These are phyloP conservation scores for Arthroderma sp. DNA, from an alignment of 2,329 filamentous ascomycete species.

Conservation along the genomic window DNA sequence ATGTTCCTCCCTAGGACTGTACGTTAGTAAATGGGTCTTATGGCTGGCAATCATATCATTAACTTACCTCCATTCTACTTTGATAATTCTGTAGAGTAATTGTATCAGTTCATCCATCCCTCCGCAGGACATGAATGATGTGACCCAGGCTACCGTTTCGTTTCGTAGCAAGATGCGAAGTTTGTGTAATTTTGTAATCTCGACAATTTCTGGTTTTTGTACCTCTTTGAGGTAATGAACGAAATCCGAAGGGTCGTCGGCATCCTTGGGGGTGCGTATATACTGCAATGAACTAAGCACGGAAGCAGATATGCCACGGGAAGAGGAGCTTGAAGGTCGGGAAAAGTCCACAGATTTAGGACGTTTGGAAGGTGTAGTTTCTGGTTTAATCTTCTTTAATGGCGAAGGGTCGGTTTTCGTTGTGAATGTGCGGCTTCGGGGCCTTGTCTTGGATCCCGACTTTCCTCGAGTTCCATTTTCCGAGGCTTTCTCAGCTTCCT, in stretches of 20 bases:
- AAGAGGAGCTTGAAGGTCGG: slow-evolving; percentile 49
- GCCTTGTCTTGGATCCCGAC: slow-evolving; percentile 37
- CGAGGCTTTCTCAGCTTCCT: slow-evolving; percentile 29
- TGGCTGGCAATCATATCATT: slow-evolving; percentile 21
- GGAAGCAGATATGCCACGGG: slow-evolving; percentile 43
- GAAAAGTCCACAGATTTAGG: slow-evolving; percentile 62
- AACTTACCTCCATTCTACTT: slow-evolving; percentile 78
- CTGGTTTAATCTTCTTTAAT: slow-evolving; percentile 61
- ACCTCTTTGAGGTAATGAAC: slow-evolving; percentile 73
- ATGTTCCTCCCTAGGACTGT: slow-evolving; percentile 64
- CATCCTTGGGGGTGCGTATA: slow-evolving; percentile 46
- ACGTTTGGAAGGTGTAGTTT: slow-evolving; percentile 52
- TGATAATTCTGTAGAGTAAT: slow-evolving; percentile 81
- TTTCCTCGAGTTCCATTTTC: slow-evolving; percentile 28
- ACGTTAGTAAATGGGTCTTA: not conserved
- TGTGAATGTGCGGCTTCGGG: slow-evolving; percentile 66
- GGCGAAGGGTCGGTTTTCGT: slow-evolving; percentile 59
- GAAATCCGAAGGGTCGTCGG: slow-evolving; percentile 69
- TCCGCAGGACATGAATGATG: slow-evolving; percentile 75
- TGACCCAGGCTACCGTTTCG: slow-evolving; percentile 91
- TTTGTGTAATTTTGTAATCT: slow-evolving; percentile 93
- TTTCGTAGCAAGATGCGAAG: slow-evolving; percentile 78
- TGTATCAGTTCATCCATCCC: slow-evolving; percentile 87
- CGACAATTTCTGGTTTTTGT: slow-evolving; percentile 67
- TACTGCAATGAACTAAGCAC: slow-evolving; percentile 38